Evolutionary conservation across 164 flowering plant species (phyloP).

Genomic region (Vitis vinifera): DNA sequence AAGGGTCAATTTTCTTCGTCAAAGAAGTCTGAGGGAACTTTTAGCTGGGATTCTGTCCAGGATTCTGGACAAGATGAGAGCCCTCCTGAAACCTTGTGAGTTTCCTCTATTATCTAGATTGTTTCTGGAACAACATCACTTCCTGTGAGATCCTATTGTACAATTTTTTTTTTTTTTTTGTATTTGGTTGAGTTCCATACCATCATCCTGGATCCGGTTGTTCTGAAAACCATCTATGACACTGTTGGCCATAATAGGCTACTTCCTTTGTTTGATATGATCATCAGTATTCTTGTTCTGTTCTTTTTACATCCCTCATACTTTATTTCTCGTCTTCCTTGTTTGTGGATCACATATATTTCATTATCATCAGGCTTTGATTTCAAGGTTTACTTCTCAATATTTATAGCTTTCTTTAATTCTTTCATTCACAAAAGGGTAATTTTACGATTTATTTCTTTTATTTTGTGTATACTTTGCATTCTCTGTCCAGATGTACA

Average conservation of each 20-base stretch:
- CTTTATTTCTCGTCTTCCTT: too few species aligned
- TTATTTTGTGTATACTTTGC: not conserved
- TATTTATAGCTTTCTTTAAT: not conserved
- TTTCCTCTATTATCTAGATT: not conserved
- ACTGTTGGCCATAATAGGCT: too few species aligned
- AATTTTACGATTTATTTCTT: not conserved
- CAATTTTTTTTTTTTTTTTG: not conserved
- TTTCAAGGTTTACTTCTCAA: too few species aligned
- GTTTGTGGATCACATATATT: too few species aligned
- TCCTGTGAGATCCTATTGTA: not conserved
- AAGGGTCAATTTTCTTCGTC: constrained; percentile 63
- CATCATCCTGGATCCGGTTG: too few species aligned
- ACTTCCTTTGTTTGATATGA: too few species aligned
- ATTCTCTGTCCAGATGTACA: constrained; percentile 33
- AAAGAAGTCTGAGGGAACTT: constrained; percentile 32
- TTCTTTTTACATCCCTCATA: too few species aligned
- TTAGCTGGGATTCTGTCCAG: constrained; percentile 24
- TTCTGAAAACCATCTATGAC: too few species aligned
- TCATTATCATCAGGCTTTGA: too few species aligned
- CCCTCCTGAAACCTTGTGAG: constrained; percentile 28
- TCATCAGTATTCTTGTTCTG: too few species aligned
- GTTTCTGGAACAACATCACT: not conserved
- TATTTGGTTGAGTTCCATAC: too few species aligned
- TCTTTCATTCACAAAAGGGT: not conserved
- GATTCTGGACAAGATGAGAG: constrained; percentile 44